Conservation (phyloP, 1,284 basidiomycete genomes). For the Boletellus dicymbophilus region DNA sequence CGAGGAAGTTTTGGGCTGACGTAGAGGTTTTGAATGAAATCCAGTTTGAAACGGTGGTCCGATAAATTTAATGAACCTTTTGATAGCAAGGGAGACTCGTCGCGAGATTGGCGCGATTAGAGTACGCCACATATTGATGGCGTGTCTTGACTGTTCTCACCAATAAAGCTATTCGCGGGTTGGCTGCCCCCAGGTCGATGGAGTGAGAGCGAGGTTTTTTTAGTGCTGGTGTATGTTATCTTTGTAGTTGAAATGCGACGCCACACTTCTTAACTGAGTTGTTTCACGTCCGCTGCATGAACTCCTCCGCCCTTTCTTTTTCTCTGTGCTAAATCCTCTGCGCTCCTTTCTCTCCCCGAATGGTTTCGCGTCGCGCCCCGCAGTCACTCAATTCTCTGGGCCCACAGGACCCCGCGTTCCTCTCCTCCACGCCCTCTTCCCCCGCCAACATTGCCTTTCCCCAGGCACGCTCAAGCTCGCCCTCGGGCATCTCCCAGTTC, state of each 20-base stretch:
- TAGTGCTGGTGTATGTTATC: not conserved
- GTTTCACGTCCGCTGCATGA: slow-evolving; percentile 22
- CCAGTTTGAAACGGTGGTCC: too few species aligned
- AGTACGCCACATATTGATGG: too few species aligned
- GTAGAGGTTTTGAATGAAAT: too few species aligned
- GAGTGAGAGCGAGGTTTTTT: too few species aligned
- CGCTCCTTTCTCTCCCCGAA: slow-evolving; percentile 16
- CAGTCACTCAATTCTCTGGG: slow-evolving; percentile 26
- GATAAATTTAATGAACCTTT: too few species aligned
- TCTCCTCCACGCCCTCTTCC: slow-evolving; percentile 24
- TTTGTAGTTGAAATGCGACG: not conserved
- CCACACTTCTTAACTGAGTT: slow-evolving; percentile 4
- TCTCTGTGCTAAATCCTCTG: slow-evolving; percentile 2
- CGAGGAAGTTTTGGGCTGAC: too few species aligned
- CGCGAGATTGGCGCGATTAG: too few species aligned
- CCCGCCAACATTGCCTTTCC: slow-evolving; percentile 31
- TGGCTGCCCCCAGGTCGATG: too few species aligned
- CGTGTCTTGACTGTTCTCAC: too few species aligned
- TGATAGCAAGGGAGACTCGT: too few species aligned
- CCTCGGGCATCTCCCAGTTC: slow-evolving; percentile 43
- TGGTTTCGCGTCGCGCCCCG: slow-evolving; percentile 30
- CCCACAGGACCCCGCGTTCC: slow-evolving; percentile 26
- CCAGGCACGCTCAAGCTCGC: slow-evolving; percentile 32
- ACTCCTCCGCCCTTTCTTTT: not conserved
- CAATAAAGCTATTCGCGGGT: too few species aligned